These are phyloP conservation scores for Rosa persica DNA, from an alignment of 306 rosid genomes.

Conservation along the genomic window DNA sequence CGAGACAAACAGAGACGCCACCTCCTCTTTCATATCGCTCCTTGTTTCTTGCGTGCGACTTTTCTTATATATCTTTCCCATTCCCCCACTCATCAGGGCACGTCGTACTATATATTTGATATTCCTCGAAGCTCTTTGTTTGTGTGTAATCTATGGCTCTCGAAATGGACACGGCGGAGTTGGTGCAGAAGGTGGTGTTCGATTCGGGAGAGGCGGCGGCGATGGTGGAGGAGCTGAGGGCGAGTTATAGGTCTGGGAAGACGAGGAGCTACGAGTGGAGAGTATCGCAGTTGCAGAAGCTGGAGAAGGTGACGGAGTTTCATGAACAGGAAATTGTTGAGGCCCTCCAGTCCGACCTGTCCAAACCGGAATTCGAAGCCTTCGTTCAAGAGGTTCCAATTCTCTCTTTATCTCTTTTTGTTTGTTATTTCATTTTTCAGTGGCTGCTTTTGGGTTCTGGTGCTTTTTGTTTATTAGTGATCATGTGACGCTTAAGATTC, in stretches of 20 bases:
- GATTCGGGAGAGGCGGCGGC: conserved; percentile 39
- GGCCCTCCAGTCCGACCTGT: conserved; percentile 54
- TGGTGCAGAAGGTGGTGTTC: conserved; percentile 12
- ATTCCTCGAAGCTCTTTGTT: neutral
- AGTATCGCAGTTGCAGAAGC: conserved; percentile 44
- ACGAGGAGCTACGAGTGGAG: conserved; percentile 63
- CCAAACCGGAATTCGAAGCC: conserved; percentile 37
- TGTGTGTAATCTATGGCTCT: neutral
- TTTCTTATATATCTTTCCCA: neutral
- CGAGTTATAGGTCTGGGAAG: conserved; percentile 34
- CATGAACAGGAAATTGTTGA: conserved; percentile 39
- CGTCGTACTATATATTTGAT: neutral
- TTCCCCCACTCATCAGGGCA: neutral
- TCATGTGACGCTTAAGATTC: neutral
- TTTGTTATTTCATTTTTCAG: neutral
- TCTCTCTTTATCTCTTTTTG: neutral
- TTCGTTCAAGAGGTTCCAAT: conserved; percentile 28
- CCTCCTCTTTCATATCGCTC: neutral
- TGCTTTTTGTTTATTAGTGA: neutral
- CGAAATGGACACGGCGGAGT: conserved; percentile 15
- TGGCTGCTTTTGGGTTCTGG: neutral
- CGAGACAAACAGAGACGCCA: neutral
- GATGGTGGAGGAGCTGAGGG: conserved; percentile 41
- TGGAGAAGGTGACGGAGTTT: conserved; percentile 22
- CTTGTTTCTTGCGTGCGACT: neutral